Conservation (phyloP, 805 yeast species). For the Candida methanosorbosa region DNA sequence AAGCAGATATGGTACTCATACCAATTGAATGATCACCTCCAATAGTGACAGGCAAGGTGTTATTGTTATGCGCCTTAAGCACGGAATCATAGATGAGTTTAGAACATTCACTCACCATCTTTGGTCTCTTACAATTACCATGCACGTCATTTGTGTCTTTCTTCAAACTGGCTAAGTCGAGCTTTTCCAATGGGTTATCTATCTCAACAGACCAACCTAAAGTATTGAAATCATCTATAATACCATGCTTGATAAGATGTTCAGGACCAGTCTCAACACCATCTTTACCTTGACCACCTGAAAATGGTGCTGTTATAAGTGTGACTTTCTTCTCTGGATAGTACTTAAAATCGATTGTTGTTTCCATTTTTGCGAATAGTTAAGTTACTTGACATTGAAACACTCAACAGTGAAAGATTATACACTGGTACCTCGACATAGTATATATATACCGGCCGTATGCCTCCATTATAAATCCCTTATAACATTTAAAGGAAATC, state of each 20-base stretch:
- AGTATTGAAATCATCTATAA: constrained; percentile 48
- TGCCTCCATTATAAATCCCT: no score
- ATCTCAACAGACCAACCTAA: constrained; percentile 66
- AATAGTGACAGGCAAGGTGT: constrained; percentile 66
- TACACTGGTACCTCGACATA: no score
- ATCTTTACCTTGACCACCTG: constrained; percentile 90
- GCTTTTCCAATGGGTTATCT: constrained; percentile 43
- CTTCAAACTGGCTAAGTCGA: constrained; percentile 35
- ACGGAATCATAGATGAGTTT: constrained; percentile 56
- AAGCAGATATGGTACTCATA: constrained; percentile 85
- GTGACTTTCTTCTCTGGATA: constrained; percentile 48
- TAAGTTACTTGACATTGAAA: no score
- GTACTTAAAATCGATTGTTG: constrained; percentile 36
- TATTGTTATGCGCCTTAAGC: constrained; percentile 34
- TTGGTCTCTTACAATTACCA: constrained; percentile 59
- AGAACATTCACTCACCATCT: constrained; percentile 68
- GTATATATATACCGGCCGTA: no score
- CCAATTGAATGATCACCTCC: constrained; percentile 99
- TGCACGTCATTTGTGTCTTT: constrained; percentile 39
- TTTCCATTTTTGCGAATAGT: neutral
- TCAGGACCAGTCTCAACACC: constrained; percentile 97
- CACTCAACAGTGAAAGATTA: no score
- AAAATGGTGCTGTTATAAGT: constrained; percentile 84
- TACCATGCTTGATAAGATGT: constrained; percentile 64
- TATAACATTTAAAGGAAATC: no score